Evolutionary conservation across 176 grass and related monocot species (phyloP).

Genomic region (Phoenix dactylifera): DNA sequence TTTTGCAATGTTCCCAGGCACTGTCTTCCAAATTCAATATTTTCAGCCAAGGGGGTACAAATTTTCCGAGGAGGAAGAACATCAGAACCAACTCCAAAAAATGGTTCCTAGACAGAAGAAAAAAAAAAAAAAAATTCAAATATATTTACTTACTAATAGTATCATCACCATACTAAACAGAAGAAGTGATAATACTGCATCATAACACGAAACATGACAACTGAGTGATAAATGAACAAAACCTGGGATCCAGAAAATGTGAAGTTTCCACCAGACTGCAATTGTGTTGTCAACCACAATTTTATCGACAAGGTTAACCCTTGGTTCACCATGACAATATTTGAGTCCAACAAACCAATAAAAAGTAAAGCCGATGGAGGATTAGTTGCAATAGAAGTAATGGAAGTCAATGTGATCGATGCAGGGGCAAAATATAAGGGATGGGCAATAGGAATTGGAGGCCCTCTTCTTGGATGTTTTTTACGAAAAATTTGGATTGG

Average conservation of each 20-base stretch:
- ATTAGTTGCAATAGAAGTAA: slow-evolving; percentile 39
- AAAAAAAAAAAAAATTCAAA: slow-evolving; percentile 5
- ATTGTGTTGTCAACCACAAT: slow-evolving; percentile 78
- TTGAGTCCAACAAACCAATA: slow-evolving; percentile 71
- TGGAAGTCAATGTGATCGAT: slow-evolving; percentile 71
- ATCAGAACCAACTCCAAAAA: slow-evolving; percentile 96
- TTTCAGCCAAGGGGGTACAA: slow-evolving; percentile 72
- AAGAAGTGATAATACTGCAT: not conserved
- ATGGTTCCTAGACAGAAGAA: slow-evolving; percentile 61
- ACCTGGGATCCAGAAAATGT: slow-evolving; percentile 97
- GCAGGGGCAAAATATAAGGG: slow-evolving; percentile 93
- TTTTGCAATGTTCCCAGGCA: slow-evolving; percentile 72
- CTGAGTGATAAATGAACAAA: slow-evolving; percentile 16
- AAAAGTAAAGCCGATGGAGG: slow-evolving; percentile 55
- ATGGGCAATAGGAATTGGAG: slow-evolving; percentile 86
- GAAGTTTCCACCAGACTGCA: slow-evolving; percentile 86
- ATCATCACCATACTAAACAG: not conserved
- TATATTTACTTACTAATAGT: no score
- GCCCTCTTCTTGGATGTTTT: slow-evolving; percentile 94
- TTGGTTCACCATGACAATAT: slow-evolving; percentile 61
- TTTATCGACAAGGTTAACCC: slow-evolving; percentile 68
- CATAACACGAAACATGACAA: no score
- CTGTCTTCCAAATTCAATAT: slow-evolving; percentile 82
- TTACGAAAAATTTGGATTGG: slow-evolving; percentile 94
- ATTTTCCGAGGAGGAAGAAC: slow-evolving; percentile 77